Percentiles rank a stretch among this genome's conserved stretches.
Conservation (phyloP, 305 asterid genomes). For the Fraxinus dipetala region DNA sequence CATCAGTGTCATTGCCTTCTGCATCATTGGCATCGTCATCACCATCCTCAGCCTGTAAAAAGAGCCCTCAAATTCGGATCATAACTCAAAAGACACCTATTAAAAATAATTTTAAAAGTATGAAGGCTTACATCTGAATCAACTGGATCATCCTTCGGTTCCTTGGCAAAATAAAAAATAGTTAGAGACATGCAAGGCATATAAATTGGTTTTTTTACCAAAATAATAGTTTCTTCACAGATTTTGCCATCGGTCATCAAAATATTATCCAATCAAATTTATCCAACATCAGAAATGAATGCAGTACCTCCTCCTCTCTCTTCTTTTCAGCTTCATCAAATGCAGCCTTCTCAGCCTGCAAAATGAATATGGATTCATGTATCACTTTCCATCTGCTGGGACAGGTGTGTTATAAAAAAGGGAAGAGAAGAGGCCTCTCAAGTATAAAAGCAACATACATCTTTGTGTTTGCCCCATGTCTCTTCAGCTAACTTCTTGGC, state of each 20-base stretch:
- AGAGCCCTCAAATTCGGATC: not conserved
- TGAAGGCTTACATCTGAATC: slow-evolving; percentile 45
- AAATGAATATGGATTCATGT: slow-evolving; percentile 16
- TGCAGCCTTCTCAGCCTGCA: slow-evolving; percentile 65
- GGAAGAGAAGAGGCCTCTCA: not conserved
- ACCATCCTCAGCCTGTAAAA: slow-evolving; percentile 42
- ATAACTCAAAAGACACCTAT: not conserved
- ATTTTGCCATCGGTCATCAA: not conserved
- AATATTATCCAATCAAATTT: not conserved
- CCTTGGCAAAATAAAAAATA: slow-evolving; percentile 21
- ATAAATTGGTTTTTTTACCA: not conserved
- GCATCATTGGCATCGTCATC: slow-evolving; percentile 31
- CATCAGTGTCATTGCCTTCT: not conserved
- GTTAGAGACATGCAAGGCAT: not conserved
- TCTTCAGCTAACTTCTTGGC: slow-evolving; percentile 83
- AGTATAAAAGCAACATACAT: slow-evolving; percentile 47
- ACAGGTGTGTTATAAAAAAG: not conserved
- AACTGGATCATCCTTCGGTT: slow-evolving; percentile 36
- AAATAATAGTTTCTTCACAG: not conserved
- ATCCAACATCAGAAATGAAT: not conserved
- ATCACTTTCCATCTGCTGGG: slow-evolving; percentile 1
- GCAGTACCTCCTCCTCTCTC: slow-evolving; percentile 64
- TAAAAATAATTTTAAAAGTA: not conserved
- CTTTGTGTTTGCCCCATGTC: slow-evolving; percentile 93
- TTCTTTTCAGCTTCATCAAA: slow-evolving; percentile 48